Conservation (phyloP, 345 rosid species). For the Conringia planisiliqua region DNA sequence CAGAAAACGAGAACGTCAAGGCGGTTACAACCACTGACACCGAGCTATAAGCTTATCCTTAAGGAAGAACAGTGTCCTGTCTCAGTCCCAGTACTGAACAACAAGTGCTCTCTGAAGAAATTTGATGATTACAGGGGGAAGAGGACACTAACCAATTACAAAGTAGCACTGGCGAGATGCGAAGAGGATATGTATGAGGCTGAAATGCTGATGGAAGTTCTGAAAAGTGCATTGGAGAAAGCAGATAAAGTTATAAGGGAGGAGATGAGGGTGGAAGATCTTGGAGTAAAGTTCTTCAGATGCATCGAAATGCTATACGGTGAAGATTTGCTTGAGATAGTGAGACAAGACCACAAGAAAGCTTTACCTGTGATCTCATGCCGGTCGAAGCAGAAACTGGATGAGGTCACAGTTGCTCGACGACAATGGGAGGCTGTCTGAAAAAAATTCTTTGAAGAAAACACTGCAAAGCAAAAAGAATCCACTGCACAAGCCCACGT, state of each 20-base stretch:
- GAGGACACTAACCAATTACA: background rate
- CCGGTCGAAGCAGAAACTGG: background rate
- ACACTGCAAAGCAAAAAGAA: background rate
- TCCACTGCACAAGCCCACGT: background rate
- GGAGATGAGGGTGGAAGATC: background rate
- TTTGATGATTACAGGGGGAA: too few relatives aligned
- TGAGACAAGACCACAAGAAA: background rate
- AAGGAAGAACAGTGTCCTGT: background rate
- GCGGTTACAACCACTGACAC: background rate
- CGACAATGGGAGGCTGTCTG: background rate
- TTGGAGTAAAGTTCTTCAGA: background rate
- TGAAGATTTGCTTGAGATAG: background rate
- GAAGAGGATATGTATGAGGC: constrained; percentile 2
- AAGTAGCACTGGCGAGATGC: background rate
- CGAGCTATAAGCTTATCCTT: background rate
- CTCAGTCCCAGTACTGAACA: too few relatives aligned
- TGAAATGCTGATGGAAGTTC: background rate
- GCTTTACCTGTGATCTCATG: background rate
- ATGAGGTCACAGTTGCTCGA: background rate
- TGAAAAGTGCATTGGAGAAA: background rate
- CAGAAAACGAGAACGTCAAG: background rate
- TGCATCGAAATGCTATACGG: background rate
- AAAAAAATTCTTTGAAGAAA: background rate
- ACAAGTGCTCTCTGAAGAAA: too few relatives aligned
- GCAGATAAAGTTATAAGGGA: background rate